Conservation (phyloP, 1,284 basidiomycete genomes). For the Phellopilus nigrolimitatus region DNA sequence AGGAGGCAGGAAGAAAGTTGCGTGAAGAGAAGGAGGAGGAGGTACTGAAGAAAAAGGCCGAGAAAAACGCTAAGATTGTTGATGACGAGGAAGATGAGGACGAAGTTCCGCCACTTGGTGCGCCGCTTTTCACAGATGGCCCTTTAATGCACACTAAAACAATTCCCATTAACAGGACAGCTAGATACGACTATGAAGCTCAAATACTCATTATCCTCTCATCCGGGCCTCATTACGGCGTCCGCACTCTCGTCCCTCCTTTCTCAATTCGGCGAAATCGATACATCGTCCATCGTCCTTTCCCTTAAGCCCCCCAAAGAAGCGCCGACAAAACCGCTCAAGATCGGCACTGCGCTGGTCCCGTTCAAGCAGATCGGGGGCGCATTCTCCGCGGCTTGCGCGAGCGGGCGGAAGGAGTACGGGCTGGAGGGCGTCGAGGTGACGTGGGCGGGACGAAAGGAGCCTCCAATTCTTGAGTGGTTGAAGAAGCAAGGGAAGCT, state of each 20-base stretch:
- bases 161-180: conserved; percentile 38
- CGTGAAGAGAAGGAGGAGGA: conserved; percentile 67
- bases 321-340: conserved; percentile 47
- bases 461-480: conserved; percentile 74
- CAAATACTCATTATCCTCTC: conserved; percentile 55
- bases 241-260: conserved; percentile 49
- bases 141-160: neutral
- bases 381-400: conserved; percentile 67
- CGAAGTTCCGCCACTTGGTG: conserved; percentile 40
- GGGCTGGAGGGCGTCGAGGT: conserved; percentile 56
- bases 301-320: conserved; percentile 59
- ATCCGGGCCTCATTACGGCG: conserved; percentile 50
- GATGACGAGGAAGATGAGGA: conserved; percentile 34
- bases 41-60: conserved; percentile 42
- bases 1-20: conserved; percentile 70
- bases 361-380: conserved; percentile 70
- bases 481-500: conserved; percentile 66
- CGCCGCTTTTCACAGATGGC: conserved; percentile 24
- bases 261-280: conserved; percentile 54
- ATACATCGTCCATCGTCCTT: conserved; percentile 60
- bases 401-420: conserved; percentile 46
- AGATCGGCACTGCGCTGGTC: conserved; percentile 63
- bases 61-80: conserved; percentile 34
- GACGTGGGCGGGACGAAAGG: conserved; percentile 60
- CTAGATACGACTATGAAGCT: conserved; percentile 71